Percentiles rank a stretch among this genome's conserved stretches.
Evolutionary conservation across 805 yeast species (phyloP).

Genomic region (Saturnispora hagleri): DNA sequence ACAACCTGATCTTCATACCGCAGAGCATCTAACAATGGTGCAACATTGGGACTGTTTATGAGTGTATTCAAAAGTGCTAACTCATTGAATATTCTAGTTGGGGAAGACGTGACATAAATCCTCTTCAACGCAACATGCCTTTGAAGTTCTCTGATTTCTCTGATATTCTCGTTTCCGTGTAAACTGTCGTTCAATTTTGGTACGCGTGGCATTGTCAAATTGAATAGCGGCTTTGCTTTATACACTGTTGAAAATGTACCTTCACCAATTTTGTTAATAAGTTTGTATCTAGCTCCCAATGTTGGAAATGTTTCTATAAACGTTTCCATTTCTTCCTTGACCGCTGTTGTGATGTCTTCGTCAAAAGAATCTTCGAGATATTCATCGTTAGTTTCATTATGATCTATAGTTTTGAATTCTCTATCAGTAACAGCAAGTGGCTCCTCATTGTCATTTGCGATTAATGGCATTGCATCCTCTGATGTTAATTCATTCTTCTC

Average conservation of each 20-base stretch:
- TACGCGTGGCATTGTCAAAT: conserved; percentile 9
- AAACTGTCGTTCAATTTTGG: not conserved
- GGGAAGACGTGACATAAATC: conserved; percentile 92
- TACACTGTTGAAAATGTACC: conserved; percentile 77
- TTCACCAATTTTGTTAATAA: conserved; percentile 55
- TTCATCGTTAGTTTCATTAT: not conserved
- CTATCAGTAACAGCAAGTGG: not conserved
- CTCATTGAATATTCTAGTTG: conserved; percentile 84
- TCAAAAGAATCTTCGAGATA: conserved; percentile 4
- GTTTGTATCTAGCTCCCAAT: conserved; percentile 27
- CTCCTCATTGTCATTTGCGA: not conserved
- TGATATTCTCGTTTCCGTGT: not conserved
- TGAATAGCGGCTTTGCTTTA: conserved; percentile 39
- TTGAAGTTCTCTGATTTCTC: conserved; percentile 15
- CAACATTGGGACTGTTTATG: conserved; percentile 64
- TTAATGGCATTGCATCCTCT: no score
- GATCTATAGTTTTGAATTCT: not conserved
- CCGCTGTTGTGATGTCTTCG: conserved; percentile 15
- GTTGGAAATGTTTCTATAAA: conserved; percentile 25
- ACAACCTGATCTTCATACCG: conserved; percentile 86
- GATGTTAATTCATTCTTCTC: not conserved
- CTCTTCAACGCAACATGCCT: conserved; percentile 77
- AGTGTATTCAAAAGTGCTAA: conserved; percentile 63
- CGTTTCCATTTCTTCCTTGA: conserved; percentile 28
- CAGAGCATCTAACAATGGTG: conserved; percentile 82